Percentiles rank a stretch among this genome's conserved stretches.
These are phyloP conservation scores for Phlegmacium glaucopus DNA, from an alignment of 768 basidiomycete genomes.

Conservation along the genomic window DNA sequence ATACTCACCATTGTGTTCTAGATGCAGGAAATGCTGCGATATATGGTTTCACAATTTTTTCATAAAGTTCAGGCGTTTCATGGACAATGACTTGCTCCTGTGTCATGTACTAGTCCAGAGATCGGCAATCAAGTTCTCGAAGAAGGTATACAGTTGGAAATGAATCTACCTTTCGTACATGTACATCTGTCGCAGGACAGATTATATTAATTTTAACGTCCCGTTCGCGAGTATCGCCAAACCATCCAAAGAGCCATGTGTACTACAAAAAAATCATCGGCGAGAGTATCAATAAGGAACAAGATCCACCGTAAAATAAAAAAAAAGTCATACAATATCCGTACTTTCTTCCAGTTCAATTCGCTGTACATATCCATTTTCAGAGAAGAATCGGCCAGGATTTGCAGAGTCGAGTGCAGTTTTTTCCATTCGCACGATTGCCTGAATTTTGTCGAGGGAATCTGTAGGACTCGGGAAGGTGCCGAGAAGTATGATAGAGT, in stretches of 20 bases:
- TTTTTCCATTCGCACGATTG: slow-evolving; percentile 76
- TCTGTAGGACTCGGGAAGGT: slow-evolving; percentile 48
- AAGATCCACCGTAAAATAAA: slow-evolving; percentile 16
- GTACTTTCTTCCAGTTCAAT: slow-evolving; percentile 53
- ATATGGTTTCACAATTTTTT: slow-evolving; percentile 69
- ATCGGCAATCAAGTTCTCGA: too few species aligned
- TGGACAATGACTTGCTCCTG: slow-evolving; percentile 65
- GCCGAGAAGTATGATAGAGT: slow-evolving; percentile 67
- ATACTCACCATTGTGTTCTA: slow-evolving; percentile 79
- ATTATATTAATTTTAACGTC: slow-evolving; percentile 84
- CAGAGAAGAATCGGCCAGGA: slow-evolving; percentile 34
- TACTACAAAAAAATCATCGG: slow-evolving; percentile 50
- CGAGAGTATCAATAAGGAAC: background rate
- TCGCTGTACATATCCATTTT: slow-evolving; percentile 35
- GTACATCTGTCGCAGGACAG: slow-evolving; percentile 85
- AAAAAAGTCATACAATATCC: too few species aligned
- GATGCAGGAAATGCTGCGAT: slow-evolving; percentile 70
- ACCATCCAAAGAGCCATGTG: slow-evolving; percentile 75
- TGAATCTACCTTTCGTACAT: slow-evolving; percentile 70
- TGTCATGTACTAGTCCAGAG: slow-evolving; percentile 57
- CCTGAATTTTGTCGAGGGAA: slow-evolving; percentile 34
- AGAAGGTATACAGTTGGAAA: background rate
- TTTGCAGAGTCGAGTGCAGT: slow-evolving; percentile 54
- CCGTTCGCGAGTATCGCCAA: slow-evolving; percentile 38
- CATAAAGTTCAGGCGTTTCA: slow-evolving; percentile 87